phyloP scores from a whole-genome alignment of 371 early-diverging fungal species.

The Apophysomyces trapeziformis region DNA sequence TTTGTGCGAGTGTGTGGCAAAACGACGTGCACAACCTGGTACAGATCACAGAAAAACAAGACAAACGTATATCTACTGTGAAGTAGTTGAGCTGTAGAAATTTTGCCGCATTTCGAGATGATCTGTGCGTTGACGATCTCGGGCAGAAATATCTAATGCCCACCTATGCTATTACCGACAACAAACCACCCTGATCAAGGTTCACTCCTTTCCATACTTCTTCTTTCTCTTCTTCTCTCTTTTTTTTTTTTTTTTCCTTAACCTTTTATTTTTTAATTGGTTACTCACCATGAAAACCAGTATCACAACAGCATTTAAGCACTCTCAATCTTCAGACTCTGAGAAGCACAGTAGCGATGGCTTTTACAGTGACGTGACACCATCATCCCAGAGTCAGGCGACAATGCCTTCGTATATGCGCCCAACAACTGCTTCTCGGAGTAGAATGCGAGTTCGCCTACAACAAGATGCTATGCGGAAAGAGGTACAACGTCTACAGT shows the following conservation, averaged over 20 bases:
- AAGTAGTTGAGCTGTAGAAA: not conserved
- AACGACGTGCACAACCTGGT: not conserved
- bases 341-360: not conserved
- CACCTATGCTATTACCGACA: not conserved
- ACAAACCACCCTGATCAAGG: conserved; percentile 4
- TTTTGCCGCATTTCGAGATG: not conserved
- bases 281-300: not conserved
- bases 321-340: not conserved
- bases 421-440: not conserved
- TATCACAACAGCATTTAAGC: not conserved
- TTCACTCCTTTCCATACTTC: conserved; percentile 6
- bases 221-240: not conserved
- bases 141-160: not conserved
- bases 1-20: not conserved
- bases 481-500: not conserved
- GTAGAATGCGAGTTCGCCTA: not conserved
- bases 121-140: conserved; percentile 6
- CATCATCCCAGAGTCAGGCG: not conserved
- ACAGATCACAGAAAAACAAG: not conserved
- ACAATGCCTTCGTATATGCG: conserved; percentile 1
- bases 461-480: conserved; percentile 5
- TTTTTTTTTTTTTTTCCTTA: conserved; percentile 3
- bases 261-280: not conserved
- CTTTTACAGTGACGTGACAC: not conserved
- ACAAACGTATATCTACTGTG: not conserved